phyloP scores from a whole-genome alignment of 345 rosid genomes.

The Leavenworthia alabamica region DNA sequence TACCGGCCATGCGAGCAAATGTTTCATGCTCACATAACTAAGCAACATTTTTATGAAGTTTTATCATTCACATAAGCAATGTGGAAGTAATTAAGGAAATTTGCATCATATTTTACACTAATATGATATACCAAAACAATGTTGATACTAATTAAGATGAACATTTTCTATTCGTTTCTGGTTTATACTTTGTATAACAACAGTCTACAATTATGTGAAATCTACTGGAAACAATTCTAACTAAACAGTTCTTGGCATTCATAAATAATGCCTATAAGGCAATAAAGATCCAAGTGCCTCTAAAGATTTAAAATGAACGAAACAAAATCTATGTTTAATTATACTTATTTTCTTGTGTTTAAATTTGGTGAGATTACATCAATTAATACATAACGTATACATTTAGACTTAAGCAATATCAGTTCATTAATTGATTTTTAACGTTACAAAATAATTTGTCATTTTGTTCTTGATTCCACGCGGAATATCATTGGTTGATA shows the following conservation, averaged over 20 bases:
- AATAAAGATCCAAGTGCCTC: not conserved
- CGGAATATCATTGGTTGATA: not conserved
- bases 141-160: not conserved
- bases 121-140: too few relatives aligned
- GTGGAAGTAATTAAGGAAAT: too few relatives aligned
- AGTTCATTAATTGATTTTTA: conserved; percentile 10
- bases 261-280: not conserved
- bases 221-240: not conserved
- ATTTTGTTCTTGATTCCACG: not conserved
- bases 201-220: not conserved
- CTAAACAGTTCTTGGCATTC: not conserved
- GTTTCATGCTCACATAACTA: conserved; percentile 5
- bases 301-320: not conserved
- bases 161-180: not conserved
- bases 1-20: conserved; percentile 11
- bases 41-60: not conserved
- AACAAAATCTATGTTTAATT: not conserved
- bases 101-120: too few relatives aligned
- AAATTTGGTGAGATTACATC: not conserved
- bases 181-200: not conserved
- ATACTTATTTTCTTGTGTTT: not conserved
- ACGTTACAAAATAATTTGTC: conserved; percentile 13
- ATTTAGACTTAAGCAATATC: not conserved
- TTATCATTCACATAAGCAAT: not conserved
- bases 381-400: not conserved